Base-by-base conservation (phyloP, 2,329 filamentous ascomycete species). In the Pestalotiopsis sp. region DNA sequence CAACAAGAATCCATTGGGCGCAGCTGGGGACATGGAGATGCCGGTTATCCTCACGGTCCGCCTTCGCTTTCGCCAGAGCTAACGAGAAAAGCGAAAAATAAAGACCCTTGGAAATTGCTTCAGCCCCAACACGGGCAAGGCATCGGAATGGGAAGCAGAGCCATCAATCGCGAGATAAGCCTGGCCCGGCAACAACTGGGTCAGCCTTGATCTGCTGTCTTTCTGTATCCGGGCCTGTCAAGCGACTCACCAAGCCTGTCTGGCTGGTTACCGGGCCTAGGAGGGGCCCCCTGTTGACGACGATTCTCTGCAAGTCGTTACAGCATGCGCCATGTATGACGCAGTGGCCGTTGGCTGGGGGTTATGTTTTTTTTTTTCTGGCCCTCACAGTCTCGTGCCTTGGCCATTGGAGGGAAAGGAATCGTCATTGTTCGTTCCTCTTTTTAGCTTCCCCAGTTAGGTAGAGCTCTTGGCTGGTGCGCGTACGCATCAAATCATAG, bases 361-460 rank as follows among this genome's bases (percentile, higher is more conserved):
- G 31, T 36, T 36, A 36, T 36, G 31, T 36, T 36, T 52, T 52
- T 49, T 49, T 49, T 20, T n/a, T 52, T 17, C 45, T 45, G 41
- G 41, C 13, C 11, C 17, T 61, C 52, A 31, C 25, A 14, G 57
- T 59, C 57, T 36, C 17, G 57, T 59, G 57, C 57, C 57, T 59
- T 59, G 57, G 59, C 59, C 59, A 62, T 59, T 59, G 57, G 57
- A 31, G 14, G 17, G 20, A 52, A 52, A 52, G 45, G 31, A 62
- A 62, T 62, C 59, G 59, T 62, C 59, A 62, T 62, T 62, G 59
- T 62, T 62, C 57, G 57, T 9, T 52, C 7, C 57, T 59, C 27
- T 27, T 36, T 36, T 59, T 59, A 59, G 57, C 57, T 59, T 59
- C 23, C 23, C 57, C 23, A 59, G 27, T 36, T 59, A 27, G 23